phyloP scores from a whole-genome alignment of 176 grass and related monocot genomes.

The Cocos nucifera region DNA sequence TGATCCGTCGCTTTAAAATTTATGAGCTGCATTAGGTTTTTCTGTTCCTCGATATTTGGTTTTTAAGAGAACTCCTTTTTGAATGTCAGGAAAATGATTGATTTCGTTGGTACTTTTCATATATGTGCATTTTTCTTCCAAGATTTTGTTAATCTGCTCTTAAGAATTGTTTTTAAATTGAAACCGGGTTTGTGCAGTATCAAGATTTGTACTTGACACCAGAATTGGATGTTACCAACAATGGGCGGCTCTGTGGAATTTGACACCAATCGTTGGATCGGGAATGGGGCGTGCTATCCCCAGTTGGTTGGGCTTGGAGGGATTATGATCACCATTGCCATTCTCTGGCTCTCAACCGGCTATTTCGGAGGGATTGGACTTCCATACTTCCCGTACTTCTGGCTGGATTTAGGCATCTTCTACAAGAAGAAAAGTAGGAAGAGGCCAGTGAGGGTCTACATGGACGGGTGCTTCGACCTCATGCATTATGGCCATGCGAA shows the following conservation, averaged over 20 bases:
- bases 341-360: slow-evolving; percentile 59
- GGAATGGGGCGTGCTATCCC: slow-evolving; percentile 52
- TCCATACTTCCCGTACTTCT: slow-evolving; percentile 53
- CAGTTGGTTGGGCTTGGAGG: slow-evolving; percentile 76
- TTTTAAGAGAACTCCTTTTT: too few relatives aligned
- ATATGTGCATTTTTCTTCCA: too few relatives aligned
- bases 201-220: too few relatives aligned
- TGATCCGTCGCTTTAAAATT: too few relatives aligned
- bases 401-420: slow-evolving; percentile 57
- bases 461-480: slow-evolving; percentile 93
- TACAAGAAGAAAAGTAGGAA: slow-evolving; percentile 45
- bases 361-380: slow-evolving; percentile 69
- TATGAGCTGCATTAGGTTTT: too few relatives aligned
- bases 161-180: too few relatives aligned
- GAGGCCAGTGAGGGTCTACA: slow-evolving; percentile 78
- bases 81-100: too few relatives aligned
- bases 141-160: too few relatives aligned
- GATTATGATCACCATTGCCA: slow-evolving; percentile 57
- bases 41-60: too few relatives aligned
- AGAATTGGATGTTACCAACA: slow-evolving; percentile 6
- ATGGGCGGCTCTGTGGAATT: slow-evolving; percentile 51
- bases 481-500: slow-evolving; percentile 93
- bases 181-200: too few relatives aligned
- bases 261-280: slow-evolving; percentile 58
- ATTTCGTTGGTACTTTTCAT: too few relatives aligned